phyloP scores from a whole-genome alignment of 305 asterid genomes.

The Ajuga reptans region DNA sequence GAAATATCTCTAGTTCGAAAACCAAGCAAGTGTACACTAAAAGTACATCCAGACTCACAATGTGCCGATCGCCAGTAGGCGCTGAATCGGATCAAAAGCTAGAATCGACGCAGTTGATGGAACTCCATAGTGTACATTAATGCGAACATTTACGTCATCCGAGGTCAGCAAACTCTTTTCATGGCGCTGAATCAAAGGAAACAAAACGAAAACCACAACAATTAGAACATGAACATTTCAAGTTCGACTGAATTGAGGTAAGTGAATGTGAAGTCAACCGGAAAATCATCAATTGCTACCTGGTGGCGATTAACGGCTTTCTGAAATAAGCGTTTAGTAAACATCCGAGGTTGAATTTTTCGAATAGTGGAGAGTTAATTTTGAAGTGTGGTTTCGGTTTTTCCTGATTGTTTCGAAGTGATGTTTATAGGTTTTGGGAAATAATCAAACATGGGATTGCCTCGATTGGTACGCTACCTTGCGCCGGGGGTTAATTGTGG shows the following conservation, averaged over 20 bases:
- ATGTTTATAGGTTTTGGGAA: slow-evolving; percentile 11
- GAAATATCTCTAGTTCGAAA: background rate
- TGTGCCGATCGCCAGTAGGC: slow-evolving; percentile 75
- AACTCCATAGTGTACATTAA: slow-evolving; percentile 71
- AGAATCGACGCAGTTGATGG: slow-evolving; percentile 79
- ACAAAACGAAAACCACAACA: background rate
- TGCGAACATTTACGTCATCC: slow-evolving; percentile 51
- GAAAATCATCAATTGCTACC: slow-evolving; percentile 23
- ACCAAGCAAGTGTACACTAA: background rate
- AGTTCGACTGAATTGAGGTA: slow-evolving; percentile 18
- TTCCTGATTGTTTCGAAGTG: slow-evolving; percentile 21
- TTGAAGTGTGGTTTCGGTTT: slow-evolving; percentile 22
- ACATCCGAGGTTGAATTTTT: slow-evolving; percentile 32
- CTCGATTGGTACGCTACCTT: slow-evolving; percentile 30
- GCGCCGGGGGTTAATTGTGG: slow-evolving; percentile 6
- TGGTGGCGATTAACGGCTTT: slow-evolving; percentile 47
- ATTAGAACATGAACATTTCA: background rate
- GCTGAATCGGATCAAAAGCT: slow-evolving; percentile 82
- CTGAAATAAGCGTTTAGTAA: slow-evolving; percentile 54
- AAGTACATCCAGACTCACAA: slow-evolving; percentile 39
- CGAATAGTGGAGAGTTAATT: slow-evolving; percentile 20
- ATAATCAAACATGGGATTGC: background rate
- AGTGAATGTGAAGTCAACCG: slow-evolving; percentile 12
- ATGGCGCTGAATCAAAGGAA: slow-evolving; percentile 35
- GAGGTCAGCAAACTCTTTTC: slow-evolving; percentile 38